Evolutionary conservation across 352 stramenopile genomes (phyloP).

Genomic region (Globisporangium spinosum): DNA sequence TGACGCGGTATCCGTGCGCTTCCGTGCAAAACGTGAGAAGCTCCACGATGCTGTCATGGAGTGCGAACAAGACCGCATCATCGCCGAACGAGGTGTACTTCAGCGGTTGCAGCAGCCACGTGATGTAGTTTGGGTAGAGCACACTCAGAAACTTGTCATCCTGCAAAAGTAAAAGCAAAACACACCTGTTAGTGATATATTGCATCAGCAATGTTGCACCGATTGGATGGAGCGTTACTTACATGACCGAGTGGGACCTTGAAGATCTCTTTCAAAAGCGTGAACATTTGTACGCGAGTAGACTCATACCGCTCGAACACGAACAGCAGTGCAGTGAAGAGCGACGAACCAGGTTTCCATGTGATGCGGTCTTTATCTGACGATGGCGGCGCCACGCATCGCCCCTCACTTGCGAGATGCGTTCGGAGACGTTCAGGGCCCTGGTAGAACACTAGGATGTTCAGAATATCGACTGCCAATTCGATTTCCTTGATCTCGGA

Average conservation of each 20-base stretch:
- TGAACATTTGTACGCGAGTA: slow-evolving; percentile 62
- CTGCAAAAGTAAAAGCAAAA: slow-evolving; percentile 19
- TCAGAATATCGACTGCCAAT: slow-evolving; percentile 62
- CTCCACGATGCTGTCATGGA: slow-evolving; percentile 83
- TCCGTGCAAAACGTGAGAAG: slow-evolving; percentile 84
- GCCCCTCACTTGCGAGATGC: slow-evolving; percentile 66
- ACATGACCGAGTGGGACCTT: slow-evolving; percentile 64
- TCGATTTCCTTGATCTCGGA: slow-evolving; percentile 46
- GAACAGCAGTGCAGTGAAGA: slow-evolving; percentile 68
- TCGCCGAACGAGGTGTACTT: slow-evolving; percentile 56
- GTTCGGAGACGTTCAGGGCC: slow-evolving; percentile 61
- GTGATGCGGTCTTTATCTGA: slow-evolving; percentile 59
- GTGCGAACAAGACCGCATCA: slow-evolving; percentile 52
- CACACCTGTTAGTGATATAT: background rate
- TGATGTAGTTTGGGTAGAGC: slow-evolving; percentile 86
- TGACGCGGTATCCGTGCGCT: slow-evolving; percentile 81
- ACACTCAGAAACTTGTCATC: slow-evolving; percentile 88
- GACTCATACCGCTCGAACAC: slow-evolving; percentile 67
- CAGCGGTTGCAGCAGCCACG: slow-evolving; percentile 78
- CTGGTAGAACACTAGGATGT: slow-evolving; percentile 66
- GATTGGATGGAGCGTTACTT: slow-evolving; percentile 8
- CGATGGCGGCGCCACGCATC: slow-evolving; percentile 53
- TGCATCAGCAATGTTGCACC: background rate
- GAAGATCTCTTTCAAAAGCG: slow-evolving; percentile 71
- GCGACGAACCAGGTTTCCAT: slow-evolving; percentile 61